Evolutionary conservation across 2,329 filamentous ascomycete species (phyloP).

Genomic region (Trichoderma sp.): DNA sequence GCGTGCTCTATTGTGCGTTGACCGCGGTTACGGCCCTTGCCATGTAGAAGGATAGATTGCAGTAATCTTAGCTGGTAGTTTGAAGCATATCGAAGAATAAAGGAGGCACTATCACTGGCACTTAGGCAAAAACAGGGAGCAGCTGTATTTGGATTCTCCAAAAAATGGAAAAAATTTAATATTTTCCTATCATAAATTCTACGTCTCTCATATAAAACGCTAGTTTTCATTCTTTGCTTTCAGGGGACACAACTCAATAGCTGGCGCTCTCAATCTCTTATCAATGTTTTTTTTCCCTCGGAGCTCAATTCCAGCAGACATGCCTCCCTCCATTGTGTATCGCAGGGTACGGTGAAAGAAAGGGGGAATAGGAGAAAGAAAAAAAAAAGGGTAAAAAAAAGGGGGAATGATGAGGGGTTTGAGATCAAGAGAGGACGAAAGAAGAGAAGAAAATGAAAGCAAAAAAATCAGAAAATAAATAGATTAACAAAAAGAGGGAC

Average conservation of each 20-base stretch:
- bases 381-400: not conserved
- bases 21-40: not conserved
- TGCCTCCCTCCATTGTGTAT: constrained; percentile 21
- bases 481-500: not conserved
- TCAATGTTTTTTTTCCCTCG: not conserved
- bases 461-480: not conserved
- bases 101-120: not conserved
- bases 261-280: constrained; percentile 6
- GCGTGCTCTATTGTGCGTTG: not conserved
- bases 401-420: not conserved
- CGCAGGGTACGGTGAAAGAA: constrained; percentile 16
- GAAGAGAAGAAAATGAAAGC: not conserved
- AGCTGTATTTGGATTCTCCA: not conserved
- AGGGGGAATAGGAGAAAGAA: not conserved
- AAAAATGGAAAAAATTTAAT: constrained; percentile 5
- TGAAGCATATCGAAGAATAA: not conserved
- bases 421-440: not conserved
- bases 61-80: not conserved
- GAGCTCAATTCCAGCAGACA: constrained; percentile 21
- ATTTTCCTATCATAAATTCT: constrained; percentile 26
- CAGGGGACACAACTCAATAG: constrained; percentile 19
- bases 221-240: constrained; percentile 26
- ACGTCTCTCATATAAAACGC: constrained; percentile 27
- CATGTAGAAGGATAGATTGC: not conserved
- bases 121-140: not conserved